Evolutionary conservation across 495 filamentous ascomycete genomes (phyloP).

Genomic region (Elasticomyces elasticus): DNA sequence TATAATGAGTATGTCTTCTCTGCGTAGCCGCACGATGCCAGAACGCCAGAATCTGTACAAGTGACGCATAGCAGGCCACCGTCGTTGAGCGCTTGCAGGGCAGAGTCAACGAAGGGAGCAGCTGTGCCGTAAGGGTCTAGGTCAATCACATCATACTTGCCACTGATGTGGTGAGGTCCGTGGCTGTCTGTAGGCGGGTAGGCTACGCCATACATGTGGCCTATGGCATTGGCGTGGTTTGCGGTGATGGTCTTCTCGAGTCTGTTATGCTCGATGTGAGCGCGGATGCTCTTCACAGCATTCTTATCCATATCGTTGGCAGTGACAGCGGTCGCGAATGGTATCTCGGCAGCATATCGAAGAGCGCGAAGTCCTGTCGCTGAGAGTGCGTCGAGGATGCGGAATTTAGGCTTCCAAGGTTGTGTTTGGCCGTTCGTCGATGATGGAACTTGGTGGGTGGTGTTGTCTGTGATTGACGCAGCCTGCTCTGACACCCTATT

Average conservation of each 20-base stretch:
- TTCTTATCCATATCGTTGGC: slow-evolving; percentile 77
- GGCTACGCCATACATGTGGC: slow-evolving; percentile 70
- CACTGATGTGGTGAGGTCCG: slow-evolving; percentile 15
- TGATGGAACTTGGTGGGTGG: neutral
- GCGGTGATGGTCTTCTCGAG: slow-evolving; percentile 58
- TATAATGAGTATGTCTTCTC: slow-evolving; percentile 91
- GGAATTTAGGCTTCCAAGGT: slow-evolving; percentile 40
- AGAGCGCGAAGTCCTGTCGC: slow-evolving; percentile 88
- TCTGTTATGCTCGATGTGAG: slow-evolving; percentile 75
- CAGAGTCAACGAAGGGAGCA: slow-evolving; percentile 79
- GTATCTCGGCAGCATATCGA: slow-evolving; percentile 84
- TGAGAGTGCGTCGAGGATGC: slow-evolving; percentile 87
- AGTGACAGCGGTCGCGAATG: slow-evolving; percentile 67
- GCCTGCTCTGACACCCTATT: too few species aligned
- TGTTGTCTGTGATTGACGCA: too few species aligned
- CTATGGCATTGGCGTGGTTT: slow-evolving; percentile 68
- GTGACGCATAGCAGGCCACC: slow-evolving; percentile 90
- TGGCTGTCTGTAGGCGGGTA: slow-evolving; percentile 11
- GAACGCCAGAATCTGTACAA: slow-evolving; percentile 90
- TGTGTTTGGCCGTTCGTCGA: neutral
- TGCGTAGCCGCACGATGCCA: slow-evolving; percentile 81
- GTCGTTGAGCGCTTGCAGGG: slow-evolving; percentile 71
- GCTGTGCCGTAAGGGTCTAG: slow-evolving; percentile 94
- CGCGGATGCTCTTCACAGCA: slow-evolving; percentile 69
- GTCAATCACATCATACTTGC: slow-evolving; percentile 84